Conservation (phyloP, 208 protist species). For the Herpetomonas tarakana region DNA sequence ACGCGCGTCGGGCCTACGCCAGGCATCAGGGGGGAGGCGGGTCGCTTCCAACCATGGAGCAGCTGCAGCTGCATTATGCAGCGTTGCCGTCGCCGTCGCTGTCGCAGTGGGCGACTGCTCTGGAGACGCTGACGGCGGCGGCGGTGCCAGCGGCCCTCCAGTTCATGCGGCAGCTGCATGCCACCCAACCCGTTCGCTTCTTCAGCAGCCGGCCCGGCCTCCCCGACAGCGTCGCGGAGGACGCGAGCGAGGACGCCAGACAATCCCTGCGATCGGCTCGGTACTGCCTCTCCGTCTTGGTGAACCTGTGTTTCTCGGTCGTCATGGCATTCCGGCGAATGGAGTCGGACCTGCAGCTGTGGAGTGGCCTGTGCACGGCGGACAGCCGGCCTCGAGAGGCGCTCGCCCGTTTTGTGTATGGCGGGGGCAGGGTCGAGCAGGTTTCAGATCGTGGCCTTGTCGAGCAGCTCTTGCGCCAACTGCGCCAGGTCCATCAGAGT, state of each 20-base stretch:
- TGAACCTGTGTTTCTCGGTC: constrained; percentile 40
- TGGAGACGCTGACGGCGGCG: constrained; percentile 25
- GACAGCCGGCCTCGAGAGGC: neutral
- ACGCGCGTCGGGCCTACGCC: constrained; percentile 3
- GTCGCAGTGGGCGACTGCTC: constrained; percentile 24
- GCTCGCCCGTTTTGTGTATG: neutral
- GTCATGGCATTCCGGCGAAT: constrained; percentile 21
- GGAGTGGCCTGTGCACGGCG: neutral
- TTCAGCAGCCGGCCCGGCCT: neutral
- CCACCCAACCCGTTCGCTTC: neutral
- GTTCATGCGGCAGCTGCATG: constrained; percentile 29
- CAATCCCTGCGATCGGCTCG: constrained; percentile 10
- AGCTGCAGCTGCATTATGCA: constrained; percentile 2
- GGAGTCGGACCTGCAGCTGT: constrained; percentile 3
- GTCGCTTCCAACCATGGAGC: neutral
- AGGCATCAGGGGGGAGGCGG: neutral
- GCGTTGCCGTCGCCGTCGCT: constrained; percentile 10
- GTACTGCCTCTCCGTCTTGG: constrained; percentile 17
- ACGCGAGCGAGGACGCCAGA: constrained; percentile 4
- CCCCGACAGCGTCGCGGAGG: neutral
- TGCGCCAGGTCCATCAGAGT: neutral
- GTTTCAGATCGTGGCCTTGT: neutral
- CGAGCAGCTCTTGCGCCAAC: neutral
- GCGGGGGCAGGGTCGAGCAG: neutral
- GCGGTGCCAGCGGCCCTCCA: constrained; percentile 21